Conservation (phyloP, 768 basidiomycete species). For the Leccinum sublutescens region DNA sequence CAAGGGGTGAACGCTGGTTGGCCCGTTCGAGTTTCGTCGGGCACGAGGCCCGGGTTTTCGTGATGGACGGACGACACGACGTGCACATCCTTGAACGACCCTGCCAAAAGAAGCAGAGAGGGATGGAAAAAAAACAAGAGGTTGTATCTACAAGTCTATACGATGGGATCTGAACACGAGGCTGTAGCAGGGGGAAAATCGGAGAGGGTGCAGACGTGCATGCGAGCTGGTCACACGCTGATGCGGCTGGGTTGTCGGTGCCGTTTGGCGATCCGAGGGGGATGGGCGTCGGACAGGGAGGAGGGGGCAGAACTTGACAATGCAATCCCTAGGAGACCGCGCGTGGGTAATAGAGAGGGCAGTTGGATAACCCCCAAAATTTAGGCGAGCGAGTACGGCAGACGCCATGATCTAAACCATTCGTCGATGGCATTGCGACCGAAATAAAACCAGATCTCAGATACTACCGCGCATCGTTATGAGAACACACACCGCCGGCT, state of each 20-base stretch:
- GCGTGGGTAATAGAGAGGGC: constrained; percentile 15
- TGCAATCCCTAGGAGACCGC: constrained; percentile 32
- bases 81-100: constrained; percentile 1
- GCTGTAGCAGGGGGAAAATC: not conserved
- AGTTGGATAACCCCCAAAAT: constrained; percentile 26
- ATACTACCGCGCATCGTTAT: constrained; percentile 26
- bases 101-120: constrained; percentile 2
- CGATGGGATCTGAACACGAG: not conserved
- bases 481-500: constrained; percentile 15
- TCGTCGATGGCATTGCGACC: constrained; percentile 21
- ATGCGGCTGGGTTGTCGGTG: not conserved
- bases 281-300: not conserved
- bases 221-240: not conserved
- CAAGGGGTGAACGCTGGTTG: not conserved
- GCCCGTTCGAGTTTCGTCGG: not conserved
- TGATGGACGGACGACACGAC: not conserved
- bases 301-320: not conserved
- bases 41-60: constrained; percentile 6
- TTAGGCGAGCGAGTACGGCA: constrained; percentile 24
- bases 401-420: not conserved
- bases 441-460: constrained; percentile 23
- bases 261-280: not conserved
- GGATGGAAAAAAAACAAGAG: constrained; percentile 3
- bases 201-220: not conserved
- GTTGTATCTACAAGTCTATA: not conserved